Percentiles rank a stretch among this genome's conserved stretches.
phyloP scores from a whole-genome alignment of 2,329 filamentous ascomycete species.

The Eutypa lata region DNA sequence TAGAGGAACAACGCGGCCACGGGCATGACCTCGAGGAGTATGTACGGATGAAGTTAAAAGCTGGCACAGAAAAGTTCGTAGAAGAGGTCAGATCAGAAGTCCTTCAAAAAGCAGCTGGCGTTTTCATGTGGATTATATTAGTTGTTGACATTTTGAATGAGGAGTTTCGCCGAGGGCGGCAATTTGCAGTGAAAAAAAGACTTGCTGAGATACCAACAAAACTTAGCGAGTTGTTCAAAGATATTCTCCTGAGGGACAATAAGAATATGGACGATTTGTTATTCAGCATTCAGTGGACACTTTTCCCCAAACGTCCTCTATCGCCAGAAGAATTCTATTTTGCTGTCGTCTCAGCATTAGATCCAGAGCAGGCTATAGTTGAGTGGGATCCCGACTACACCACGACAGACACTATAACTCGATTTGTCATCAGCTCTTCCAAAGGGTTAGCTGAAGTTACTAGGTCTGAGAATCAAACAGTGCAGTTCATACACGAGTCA shows the following conservation, averaged over 20 bases:
- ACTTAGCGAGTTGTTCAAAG: constrained; percentile 46
- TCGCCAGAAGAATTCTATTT: constrained; percentile 42
- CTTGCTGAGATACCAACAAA: constrained; percentile 34
- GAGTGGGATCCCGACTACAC: constrained; percentile 21
- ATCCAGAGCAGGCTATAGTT: constrained; percentile 9
- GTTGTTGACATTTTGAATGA: constrained; percentile 37
- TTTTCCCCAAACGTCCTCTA: constrained; percentile 45
- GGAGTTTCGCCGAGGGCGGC: constrained; percentile 25
- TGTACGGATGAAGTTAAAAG: constrained; percentile 24
- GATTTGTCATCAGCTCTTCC: constrained; percentile 38
- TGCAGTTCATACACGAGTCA: constrained; percentile 55
- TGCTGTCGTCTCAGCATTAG: constrained; percentile 31
- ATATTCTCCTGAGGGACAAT: constrained; percentile 47
- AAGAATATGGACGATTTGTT: constrained; percentile 37
- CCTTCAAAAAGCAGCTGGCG: constrained; percentile 32
- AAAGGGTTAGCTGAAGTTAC: constrained; percentile 49
- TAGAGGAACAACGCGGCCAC: constrained; percentile 27
- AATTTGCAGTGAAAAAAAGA: constrained; percentile 19
- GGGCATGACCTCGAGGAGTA: constrained; percentile 23
- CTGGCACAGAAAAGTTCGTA: constrained; percentile 9
- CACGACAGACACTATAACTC: constrained; percentile 20
- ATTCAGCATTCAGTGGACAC: constrained; percentile 50
- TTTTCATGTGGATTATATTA: constrained; percentile 44
- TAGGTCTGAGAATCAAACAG: constrained; percentile 21
- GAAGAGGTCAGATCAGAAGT: constrained; percentile 23